Base-by-base conservation (phyloP, 495 filamentous ascomycete species). In the Chaetomium cochliodes region DNA sequence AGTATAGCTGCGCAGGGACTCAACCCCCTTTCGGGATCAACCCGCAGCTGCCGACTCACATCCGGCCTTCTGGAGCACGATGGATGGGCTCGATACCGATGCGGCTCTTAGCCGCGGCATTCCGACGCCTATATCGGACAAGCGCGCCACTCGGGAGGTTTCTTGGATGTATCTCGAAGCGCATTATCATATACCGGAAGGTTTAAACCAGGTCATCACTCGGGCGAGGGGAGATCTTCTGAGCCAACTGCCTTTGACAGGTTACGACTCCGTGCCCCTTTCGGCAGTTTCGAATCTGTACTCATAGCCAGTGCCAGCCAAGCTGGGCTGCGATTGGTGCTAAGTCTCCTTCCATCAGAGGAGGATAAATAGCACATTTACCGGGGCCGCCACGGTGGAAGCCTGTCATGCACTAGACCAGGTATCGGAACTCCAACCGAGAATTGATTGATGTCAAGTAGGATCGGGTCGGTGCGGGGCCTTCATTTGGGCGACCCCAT, bases 261-360 rank as follows among this genome's bases (percentile, higher is more conserved):
- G 41, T 4, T 23, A 30, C n/a, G n/a, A n/a, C 9, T 56, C 53
- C 53, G 53, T 12, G 39, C 26, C 53, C 23, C 2, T 56, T 56
- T 12, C 30, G 53, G 53, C 22, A 2, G n/a, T 25, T 13, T 41
- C 25, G 58, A 59, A 30, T 60, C 62, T 65, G 67, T 67, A 69
- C 64, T 64, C 67, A 65, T 64, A 13, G 20, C 50, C 62, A 54
- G 65, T 30, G 42, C 0, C 39, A 20, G 13, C 23, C 18, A 12
- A 41, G 37, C 54, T 42, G 0, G 1, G n/a, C 18, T 18, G 2
- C 47, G 1, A 59, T 59, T 49, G 25, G 57, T 33, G 12, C 16
- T 11, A 12, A 18, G 11, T 18, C 49, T 12, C 7, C 16, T 4
- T 16, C 26, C 26, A 26, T 13, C 55, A 13, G 55, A 37, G 5